Evolutionary conservation across 768 basidiomycete species (phyloP), one percentile per base, ranked within the genome.

Genomic region (Guyanaporus albipodus): DNA sequence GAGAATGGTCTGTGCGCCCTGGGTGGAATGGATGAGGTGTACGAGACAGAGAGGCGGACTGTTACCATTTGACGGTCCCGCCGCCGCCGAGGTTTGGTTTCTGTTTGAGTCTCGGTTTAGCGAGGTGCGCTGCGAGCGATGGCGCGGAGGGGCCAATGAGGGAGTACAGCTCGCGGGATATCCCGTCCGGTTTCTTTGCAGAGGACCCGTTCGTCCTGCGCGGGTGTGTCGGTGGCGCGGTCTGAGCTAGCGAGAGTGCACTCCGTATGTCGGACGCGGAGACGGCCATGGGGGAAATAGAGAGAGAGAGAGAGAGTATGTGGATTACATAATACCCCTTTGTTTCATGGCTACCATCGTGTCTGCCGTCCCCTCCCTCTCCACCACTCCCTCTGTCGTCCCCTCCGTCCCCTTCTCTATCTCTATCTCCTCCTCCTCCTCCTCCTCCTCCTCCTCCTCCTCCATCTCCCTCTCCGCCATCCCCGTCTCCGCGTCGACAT

Each of bases 101-200:
- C 67, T 91, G 87, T 62, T 93, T 93, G 47, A 94, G 77, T 44
- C 83, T 81, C 28, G 90, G 88, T 62, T 90, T 88, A 22, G 85
- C 76, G 48, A 85, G 76, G 56, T 88, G 84, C 27, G 87, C 79
- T 0, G 83, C 85, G 39, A 98, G 76, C 2, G 87, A 83, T 0
- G 95, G 93, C 10, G 87, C 87, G 38, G 90, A 87, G 49, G 91
- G 83, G n/a, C 95, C 95, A 54, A 99, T 97, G 49, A 99, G 80
- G 1, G 88, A 84, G 69, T 88, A 97, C 2, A 99, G 76, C 66
- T 97, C 94, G 55, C 93, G 76, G 0, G 92, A 86, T 50, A 97
- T 93, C 17, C 95, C 94, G 17, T 92, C 90, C 4, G 89, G 89
- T 67, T 88, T 91, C 59, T 78, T 77, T 11, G 73, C 59, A 2